Evolutionary conservation across 805 yeast species (phyloP).

Genomic region (Sugiyamaella americana): DNA sequence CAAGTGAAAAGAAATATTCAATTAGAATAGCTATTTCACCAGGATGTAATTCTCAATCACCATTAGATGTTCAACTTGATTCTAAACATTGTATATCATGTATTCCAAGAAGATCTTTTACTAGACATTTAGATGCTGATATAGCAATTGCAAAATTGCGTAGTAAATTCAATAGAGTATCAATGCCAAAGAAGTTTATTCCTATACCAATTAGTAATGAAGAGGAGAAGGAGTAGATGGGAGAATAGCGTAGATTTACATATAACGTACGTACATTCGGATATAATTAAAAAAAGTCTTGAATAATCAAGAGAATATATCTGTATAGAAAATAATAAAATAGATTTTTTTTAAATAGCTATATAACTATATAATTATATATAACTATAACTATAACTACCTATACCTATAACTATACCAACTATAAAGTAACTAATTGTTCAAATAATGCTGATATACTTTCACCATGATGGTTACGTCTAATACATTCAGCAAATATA

Average conservation of each 20-base stretch:
- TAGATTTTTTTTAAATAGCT: too few species aligned
- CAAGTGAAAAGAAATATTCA: slow-evolving; percentile 75
- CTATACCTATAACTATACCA: not conserved
- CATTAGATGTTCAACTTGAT: slow-evolving; percentile 92
- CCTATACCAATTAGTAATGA: slow-evolving; percentile 23
- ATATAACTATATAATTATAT: not conserved
- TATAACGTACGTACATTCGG: too few species aligned
- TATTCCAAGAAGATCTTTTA: slow-evolving; percentile 82
- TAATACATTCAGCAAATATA: slow-evolving; percentile 94
- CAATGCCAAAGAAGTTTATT: slow-evolving; percentile 59
- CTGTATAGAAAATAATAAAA: not conserved
- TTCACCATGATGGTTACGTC: slow-evolving; percentile 98
- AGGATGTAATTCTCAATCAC: slow-evolving; percentile 97
- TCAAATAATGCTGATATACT: slow-evolving; percentile 89
- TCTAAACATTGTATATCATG: slow-evolving; percentile 95
- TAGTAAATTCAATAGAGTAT: slow-evolving; percentile 78
- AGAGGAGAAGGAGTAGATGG: not conserved
- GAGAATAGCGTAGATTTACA: too few species aligned
- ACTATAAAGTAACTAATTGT: slow-evolving; percentile 51
- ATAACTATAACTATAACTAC: not conserved
- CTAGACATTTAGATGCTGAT: slow-evolving; percentile 90
- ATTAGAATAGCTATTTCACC: slow-evolving; percentile 90
- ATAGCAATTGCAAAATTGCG: slow-evolving; percentile 74
- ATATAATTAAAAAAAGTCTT: too few species aligned
- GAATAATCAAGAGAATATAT: not conserved